phyloP scores from a whole-genome alignment of 208 protist genomes.

The Plasmodiophora brassicae region DNA sequence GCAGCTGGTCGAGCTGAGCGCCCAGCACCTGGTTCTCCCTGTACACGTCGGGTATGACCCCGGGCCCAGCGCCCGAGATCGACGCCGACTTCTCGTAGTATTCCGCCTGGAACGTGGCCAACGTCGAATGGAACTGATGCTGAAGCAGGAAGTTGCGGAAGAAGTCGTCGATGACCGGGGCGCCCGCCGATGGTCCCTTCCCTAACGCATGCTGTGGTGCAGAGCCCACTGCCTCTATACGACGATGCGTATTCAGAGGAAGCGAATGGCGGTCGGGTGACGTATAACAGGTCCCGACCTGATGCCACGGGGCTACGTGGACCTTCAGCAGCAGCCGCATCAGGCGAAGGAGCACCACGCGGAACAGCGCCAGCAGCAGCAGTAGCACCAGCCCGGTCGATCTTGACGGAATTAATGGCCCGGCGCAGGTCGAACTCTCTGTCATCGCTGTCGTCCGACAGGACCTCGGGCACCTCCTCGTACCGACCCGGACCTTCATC shows the following conservation, averaged over 20 bases:
- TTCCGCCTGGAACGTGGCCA: constrained; percentile 63
- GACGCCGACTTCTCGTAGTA: constrained; percentile 57
- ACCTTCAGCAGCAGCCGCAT: too few species aligned
- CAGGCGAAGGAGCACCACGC: too few species aligned
- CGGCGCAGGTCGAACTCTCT: neutral
- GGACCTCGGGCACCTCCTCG: neutral
- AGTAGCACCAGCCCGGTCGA: too few species aligned
- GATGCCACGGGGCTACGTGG: too few species aligned
- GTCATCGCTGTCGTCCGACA: constrained; percentile 9
- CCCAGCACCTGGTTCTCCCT: constrained; percentile 56
- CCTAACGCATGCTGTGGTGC: too few species aligned
- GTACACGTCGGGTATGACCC: constrained; percentile 60
- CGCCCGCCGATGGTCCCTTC: neutral
- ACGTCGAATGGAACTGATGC: constrained; percentile 49
- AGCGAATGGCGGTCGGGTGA: neutral
- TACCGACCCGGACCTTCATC: neutral
- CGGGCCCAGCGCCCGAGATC: constrained; percentile 46
- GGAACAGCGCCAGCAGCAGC: too few species aligned
- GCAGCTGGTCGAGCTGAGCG: constrained; percentile 30
- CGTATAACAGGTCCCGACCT: neutral
- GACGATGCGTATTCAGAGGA: neutral
- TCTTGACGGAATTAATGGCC: neutral
- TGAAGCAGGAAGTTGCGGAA: constrained; percentile 64
- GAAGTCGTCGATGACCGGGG: constrained; percentile 62
- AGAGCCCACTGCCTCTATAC: too few species aligned